phyloP scores from a whole-genome alignment of 2,329 filamentous ascomycete species.

The Pseudogymnoascus sp. region DNA sequence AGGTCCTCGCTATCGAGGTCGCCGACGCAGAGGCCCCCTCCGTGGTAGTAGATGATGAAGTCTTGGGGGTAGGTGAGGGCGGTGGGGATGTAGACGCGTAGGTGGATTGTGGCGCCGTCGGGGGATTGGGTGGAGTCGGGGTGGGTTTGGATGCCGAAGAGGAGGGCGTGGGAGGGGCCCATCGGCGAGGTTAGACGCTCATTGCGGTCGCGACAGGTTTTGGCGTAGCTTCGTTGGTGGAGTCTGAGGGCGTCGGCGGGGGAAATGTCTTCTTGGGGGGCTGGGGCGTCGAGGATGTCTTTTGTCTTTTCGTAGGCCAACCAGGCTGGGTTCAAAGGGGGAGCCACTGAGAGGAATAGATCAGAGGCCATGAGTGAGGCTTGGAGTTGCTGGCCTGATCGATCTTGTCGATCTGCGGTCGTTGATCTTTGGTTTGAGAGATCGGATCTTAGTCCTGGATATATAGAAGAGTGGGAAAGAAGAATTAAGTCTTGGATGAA shows the following conservation, averaged over 20 bases:
- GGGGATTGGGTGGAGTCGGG: conserved; percentile 12
- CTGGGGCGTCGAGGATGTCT: conserved; percentile 24
- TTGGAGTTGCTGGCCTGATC: not conserved
- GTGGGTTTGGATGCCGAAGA: conserved; percentile 25
- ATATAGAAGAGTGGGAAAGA: not conserved
- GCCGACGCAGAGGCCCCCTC: conserved; percentile 39
- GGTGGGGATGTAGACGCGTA: conserved; percentile 16
- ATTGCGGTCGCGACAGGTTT: conserved; percentile 33
- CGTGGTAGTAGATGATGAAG: conserved; percentile 40
- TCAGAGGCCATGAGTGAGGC: not conserved
- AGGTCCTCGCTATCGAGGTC: conserved; percentile 43
- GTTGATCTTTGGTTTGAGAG: not conserved
- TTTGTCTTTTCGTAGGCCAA: conserved; percentile 30
- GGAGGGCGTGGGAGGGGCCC: conserved; percentile 31
- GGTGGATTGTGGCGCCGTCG: conserved; percentile 12
- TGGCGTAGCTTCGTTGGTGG: conserved; percentile 34
- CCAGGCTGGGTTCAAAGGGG: conserved; percentile 35
- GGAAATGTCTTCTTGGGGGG: conserved; percentile 20
- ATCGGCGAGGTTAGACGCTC: conserved; percentile 27
- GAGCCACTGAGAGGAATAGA: conserved; percentile 18
- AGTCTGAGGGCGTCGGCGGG: conserved; percentile 13
- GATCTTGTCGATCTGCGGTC: not conserved
- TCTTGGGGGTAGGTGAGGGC: conserved; percentile 12
- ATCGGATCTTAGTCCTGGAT: not conserved
- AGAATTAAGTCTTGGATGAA: not conserved